Base-by-base conservation (phyloP, 768 basidiomycete species). In the Kwoniella mangroviensis region DNA sequence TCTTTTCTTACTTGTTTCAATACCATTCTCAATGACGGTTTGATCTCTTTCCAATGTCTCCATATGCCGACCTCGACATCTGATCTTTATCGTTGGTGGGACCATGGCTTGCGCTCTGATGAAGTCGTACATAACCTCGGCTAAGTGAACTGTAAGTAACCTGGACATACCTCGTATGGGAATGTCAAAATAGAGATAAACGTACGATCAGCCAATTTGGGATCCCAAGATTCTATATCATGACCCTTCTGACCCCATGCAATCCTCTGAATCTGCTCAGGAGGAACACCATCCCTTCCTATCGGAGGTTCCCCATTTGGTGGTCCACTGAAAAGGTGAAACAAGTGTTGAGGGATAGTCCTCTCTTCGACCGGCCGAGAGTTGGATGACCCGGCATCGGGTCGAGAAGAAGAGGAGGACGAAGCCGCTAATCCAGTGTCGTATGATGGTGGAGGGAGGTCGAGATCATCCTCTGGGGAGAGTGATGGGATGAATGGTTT, bases 51-150 rank as follows among this genome's bases (percentile, higher is more conserved):
- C 89, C 1, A 87, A 87, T 11, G 90, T 89, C 63, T 88, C 87
- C 1, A 85, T 80, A 78, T 92, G 91, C 4, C 15, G 56, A 55
- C 75, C 71, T 2, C 41, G 19, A 40, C 71, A 72, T 21, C 57
- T 64, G 17, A 79, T 34, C 56, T 70, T 69, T 58, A 79, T 24
- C n/a, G 59, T 58, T 3, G 79, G 76, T 0, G 65, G 68, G 9
- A 51, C 57, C 21, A 73, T 79, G 1, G 89, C 85, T 63, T 90
- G 88, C 4, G 85, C 85, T 24, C 91, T 86, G 19, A 93, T 83
- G 81, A 91, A 93, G 67, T 90, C 88, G 79, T 90, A 91, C 24
- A 92, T 85, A 0, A 89, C 89, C 75, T 90, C 90, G 55, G 90
- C 90, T 90, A 52, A 12, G 45, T n/a, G 15, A 2, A 13, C 3